phyloP scores from a whole-genome alignment of 345 rosid species.

The Camelina laxa region DNA sequence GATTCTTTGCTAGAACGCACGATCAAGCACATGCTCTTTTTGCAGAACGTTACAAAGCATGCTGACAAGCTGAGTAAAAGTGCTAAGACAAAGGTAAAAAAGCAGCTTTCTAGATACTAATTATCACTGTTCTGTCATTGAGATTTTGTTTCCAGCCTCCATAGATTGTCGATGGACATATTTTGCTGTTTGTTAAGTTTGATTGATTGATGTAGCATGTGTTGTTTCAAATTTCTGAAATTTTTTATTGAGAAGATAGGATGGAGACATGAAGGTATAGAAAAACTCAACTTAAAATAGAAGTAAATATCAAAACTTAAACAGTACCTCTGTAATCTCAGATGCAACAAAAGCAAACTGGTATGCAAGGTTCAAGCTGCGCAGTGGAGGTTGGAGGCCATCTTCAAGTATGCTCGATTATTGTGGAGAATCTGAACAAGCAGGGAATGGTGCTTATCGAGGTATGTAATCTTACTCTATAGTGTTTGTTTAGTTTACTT shows the following conservation, averaged over 20 bases:
- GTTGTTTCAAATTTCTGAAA: not conserved
- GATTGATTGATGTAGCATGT: constrained; percentile 13
- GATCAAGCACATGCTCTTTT: constrained; percentile 88
- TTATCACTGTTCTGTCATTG: not conserved
- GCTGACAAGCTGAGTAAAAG: constrained; percentile 86
- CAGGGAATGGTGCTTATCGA: constrained; percentile 88
- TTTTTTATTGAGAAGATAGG: not conserved
- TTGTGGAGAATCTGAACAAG: constrained; percentile 88
- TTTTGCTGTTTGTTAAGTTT: not conserved
- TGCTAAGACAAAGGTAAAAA: constrained; percentile 65
- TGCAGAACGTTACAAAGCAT: constrained; percentile 83
- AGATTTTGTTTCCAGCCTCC: not conserved
- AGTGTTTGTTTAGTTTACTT: not conserved
- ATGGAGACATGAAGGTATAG: not conserved
- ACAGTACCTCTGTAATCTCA: constrained; percentile 43
- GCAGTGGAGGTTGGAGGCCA: constrained; percentile 94
- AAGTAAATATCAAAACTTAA: not conserved
- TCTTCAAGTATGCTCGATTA: constrained; percentile 83
- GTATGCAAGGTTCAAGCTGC: constrained; percentile 54
- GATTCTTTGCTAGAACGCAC: constrained; percentile 96
- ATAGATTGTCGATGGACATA: not conserved
- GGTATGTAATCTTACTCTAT: constrained; percentile 48
- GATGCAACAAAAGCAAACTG: constrained; percentile 68
- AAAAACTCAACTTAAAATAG: not conserved
- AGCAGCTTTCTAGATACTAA: not conserved